Evolutionary conservation across 1,284 basidiomycete genomes (phyloP).

Genomic region (Thecaphora thlaspeos): DNA sequence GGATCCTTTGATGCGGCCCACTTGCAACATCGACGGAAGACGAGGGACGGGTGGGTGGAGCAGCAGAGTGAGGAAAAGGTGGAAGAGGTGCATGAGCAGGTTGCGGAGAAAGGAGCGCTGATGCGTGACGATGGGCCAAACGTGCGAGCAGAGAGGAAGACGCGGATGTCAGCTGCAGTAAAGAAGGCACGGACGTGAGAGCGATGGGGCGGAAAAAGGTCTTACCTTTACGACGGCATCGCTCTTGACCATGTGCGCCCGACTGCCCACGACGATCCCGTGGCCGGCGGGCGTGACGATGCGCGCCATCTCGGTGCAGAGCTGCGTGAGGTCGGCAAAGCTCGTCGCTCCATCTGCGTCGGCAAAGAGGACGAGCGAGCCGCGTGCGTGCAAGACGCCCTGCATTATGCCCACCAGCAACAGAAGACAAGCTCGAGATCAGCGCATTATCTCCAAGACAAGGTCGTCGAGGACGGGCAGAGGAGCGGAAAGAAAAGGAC

Average conservation of each 20-base stretch:
- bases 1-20: no score
- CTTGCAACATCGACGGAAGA: background rate
- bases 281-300: conserved; percentile 61
- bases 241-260: conserved; percentile 85
- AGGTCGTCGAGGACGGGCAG: no score
- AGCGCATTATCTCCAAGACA: background rate
- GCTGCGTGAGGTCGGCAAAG: conserved; percentile 73
- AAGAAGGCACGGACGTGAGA: no score
- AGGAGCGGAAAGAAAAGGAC: conserved; percentile 28
- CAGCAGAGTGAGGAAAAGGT: conserved; percentile 60
- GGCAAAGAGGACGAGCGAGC: conserved; percentile 78
- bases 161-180: no score
- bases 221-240: conserved; percentile 89
- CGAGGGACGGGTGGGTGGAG: conserved; percentile 37
- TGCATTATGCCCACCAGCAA: background rate
- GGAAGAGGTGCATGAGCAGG: conserved; percentile 85
- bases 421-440: background rate
- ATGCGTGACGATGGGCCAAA: no score
- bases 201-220: no score
- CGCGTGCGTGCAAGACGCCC: conserved; percentile 67
- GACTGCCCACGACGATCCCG: conserved; percentile 72
- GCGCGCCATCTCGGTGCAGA: conserved; percentile 68
- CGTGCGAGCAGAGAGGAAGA: no score
- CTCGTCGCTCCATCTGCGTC: conserved; percentile 89
- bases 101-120: conserved; percentile 84